These are phyloP conservation scores for Rhododendron griersonianum DNA, from an alignment of 148 eudicot genomes.

Conservation along the genomic window DNA sequence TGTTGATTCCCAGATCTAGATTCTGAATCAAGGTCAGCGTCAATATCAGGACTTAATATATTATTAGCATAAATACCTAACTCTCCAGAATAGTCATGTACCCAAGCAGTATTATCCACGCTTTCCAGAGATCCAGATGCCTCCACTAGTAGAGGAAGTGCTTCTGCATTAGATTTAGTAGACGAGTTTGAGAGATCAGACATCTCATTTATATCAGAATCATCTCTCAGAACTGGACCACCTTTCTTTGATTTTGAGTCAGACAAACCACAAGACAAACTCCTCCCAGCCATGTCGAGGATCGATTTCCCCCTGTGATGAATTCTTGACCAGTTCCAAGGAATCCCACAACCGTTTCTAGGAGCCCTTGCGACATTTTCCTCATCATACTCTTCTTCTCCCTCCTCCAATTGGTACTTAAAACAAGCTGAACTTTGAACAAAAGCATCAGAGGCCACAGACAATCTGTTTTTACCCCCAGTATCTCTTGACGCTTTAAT, in stretches of 20 bases:
- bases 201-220: constrained; percentile 33
- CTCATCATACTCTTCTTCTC: constrained; percentile 35
- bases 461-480: constrained; percentile 42
- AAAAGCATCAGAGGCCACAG: constrained; percentile 86
- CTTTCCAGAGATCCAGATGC: constrained; percentile 63
- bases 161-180: constrained; percentile 58
- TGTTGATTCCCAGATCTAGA: constrained; percentile 48
- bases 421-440: constrained; percentile 44
- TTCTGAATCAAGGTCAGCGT: constrained; percentile 80
- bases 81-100: constrained; percentile 94
- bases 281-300: constrained; percentile 91
- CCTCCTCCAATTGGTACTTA: constrained; percentile 29
- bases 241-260: constrained; percentile 65
- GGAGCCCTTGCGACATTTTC: constrained; percentile 60
- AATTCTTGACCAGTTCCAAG: constrained; percentile 90
- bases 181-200: constrained; percentile 56
- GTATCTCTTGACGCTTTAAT: constrained; percentile 34
- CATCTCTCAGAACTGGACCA: constrained; percentile 32
- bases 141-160: constrained; percentile 68
- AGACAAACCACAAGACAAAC: constrained; percentile 86
- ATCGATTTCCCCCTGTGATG: constrained; percentile 80
- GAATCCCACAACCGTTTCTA: constrained; percentile 81
- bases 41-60: constrained; percentile 53
- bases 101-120: constrained; percentile 68
- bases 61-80: constrained; percentile 79